phyloP scores from a whole-genome alignment of 192 early-diverging fungal genomes.

The Coemansia sp. region DNA sequence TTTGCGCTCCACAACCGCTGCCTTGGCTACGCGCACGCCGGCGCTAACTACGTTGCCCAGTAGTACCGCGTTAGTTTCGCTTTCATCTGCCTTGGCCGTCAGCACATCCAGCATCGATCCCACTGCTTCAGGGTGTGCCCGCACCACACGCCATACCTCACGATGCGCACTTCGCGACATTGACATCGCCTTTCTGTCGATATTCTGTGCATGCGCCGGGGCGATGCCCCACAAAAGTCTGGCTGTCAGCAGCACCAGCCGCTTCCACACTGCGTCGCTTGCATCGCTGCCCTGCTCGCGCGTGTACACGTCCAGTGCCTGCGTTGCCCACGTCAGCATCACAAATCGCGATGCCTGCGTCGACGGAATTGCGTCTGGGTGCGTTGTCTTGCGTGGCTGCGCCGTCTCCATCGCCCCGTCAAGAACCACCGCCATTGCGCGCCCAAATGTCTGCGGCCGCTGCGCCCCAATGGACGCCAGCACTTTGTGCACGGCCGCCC shows the following conservation, averaged over 20 bases:
- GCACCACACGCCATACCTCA: conserved; percentile 48
- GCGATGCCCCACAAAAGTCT: conserved; percentile 60
- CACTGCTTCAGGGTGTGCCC: conserved; percentile 42
- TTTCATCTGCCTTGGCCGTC: conserved; percentile 37
- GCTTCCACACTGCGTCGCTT: conserved; percentile 52
- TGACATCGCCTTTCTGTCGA: conserved; percentile 26
- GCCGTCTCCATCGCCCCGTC: conserved; percentile 54
- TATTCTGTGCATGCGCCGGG: conserved; percentile 32
- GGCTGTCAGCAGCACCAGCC: conserved; percentile 55
- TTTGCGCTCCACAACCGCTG: conserved; percentile 43
- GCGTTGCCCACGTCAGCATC: conserved; percentile 65
- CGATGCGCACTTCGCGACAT: conserved; percentile 44
- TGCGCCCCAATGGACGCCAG: conserved; percentile 59
- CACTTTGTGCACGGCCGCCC: conserved; percentile 60
- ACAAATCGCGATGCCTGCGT: conserved; percentile 61
- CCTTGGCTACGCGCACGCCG: conserved; percentile 54
- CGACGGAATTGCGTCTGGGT: conserved; percentile 45
- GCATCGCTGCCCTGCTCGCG: conserved; percentile 53
- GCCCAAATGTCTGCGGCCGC: conserved; percentile 60
- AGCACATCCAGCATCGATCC: conserved; percentile 54
- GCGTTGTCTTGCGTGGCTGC: conserved; percentile 32
- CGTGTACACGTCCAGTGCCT: conserved; percentile 41
- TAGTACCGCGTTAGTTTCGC: conserved; percentile 56
- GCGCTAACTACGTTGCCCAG: conserved; percentile 64
- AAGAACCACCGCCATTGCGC: conserved; percentile 51